Percentiles rank a stretch among this genome's conserved stretches.
Conservation (phyloP, 305 asterid species). For the Fraxinus floribunda region DNA sequence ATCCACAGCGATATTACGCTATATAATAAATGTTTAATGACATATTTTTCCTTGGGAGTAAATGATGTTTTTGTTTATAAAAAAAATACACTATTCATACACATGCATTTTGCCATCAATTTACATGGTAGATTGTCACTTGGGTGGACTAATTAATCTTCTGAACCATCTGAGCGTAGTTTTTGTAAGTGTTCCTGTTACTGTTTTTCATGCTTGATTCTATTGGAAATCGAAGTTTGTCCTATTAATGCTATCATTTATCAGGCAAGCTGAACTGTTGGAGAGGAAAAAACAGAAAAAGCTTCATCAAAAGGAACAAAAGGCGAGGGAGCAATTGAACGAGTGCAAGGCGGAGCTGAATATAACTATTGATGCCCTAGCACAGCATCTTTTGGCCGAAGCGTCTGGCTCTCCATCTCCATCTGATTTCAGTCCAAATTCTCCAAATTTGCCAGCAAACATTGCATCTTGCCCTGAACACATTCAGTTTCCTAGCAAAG, state of each 20-base stretch:
- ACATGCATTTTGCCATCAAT: neutral
- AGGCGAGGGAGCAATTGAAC: constrained; percentile 44
- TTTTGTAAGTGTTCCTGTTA: neutral
- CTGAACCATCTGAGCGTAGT: neutral
- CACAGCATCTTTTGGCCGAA: constrained; percentile 44
- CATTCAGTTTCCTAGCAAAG: constrained; percentile 41
- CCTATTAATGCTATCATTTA: neutral
- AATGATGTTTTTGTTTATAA: neutral
- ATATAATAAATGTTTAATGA: neutral
- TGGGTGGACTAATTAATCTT: neutral
- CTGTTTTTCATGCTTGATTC: neutral
- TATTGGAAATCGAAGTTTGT: neutral
- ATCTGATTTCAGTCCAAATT: constrained; percentile 41
- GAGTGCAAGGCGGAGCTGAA: constrained; percentile 34
- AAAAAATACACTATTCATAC: neutral
- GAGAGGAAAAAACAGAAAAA: constrained; percentile 67
- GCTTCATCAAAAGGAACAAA: constrained; percentile 70
- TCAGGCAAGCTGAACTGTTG: constrained; percentile 56
- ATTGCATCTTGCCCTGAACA: constrained; percentile 33
- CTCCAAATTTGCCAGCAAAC: constrained; percentile 33
- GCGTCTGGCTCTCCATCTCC: constrained; percentile 44
- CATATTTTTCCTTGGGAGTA: neutral
- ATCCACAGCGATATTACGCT: neutral
- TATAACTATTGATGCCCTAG: constrained; percentile 36
- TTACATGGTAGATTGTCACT: neutral